Base-by-base conservation (phyloP, 2,329 filamentous ascomycete species). In the Xylaria sp. region DNA sequence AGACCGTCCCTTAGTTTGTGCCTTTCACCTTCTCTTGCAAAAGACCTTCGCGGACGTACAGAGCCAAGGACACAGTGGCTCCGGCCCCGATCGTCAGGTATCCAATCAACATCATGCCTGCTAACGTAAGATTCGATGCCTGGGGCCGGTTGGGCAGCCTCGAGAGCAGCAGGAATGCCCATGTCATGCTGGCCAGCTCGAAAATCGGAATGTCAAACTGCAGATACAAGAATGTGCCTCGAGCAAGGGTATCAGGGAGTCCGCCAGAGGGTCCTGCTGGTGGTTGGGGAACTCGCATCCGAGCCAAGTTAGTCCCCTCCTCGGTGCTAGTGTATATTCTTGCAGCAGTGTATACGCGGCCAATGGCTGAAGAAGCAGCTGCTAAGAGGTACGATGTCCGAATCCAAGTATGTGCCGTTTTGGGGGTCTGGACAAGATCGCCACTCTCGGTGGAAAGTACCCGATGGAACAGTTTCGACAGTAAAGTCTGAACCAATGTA, bases 161-260 rank as follows among this genome's bases (percentile, higher is more conserved):
- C 57, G 56, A 62, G 43, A 75, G 64, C 56, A 75, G 54, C 5
- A 71, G n/a, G 54, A 70, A 75, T 6, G 70, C 74, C 76, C 76
- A 78, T 15, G 64, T 68, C 9, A 76, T 31, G 51, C 74, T 74
- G 51, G 75, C 70, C 15, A 74, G 23, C 20, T 70, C 64, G 46
- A 76, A 75, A 64, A 77, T 77, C 43, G 75, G 71, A 7, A 74
- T 36, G 65, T 78, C 76, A 54, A 74, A 76, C 67, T 78, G 76
- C 13, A 78, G 72, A 49, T 74, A 78, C 13, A 78, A 67, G 65
- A 75, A 76, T 18, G 76, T 68, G 1, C 75, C 72, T 3, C 68
- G 63, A 1, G 69, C 70, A 18, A 75, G 60, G n/a, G 66, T 51
- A 54, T 73, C 66, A 13, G 67, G 55, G 13, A 68, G 13, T 33